These are phyloP conservation scores for Phytophthora cajani DNA, from an alignment of 352 stramenopile species.

Conservation along the genomic window DNA sequence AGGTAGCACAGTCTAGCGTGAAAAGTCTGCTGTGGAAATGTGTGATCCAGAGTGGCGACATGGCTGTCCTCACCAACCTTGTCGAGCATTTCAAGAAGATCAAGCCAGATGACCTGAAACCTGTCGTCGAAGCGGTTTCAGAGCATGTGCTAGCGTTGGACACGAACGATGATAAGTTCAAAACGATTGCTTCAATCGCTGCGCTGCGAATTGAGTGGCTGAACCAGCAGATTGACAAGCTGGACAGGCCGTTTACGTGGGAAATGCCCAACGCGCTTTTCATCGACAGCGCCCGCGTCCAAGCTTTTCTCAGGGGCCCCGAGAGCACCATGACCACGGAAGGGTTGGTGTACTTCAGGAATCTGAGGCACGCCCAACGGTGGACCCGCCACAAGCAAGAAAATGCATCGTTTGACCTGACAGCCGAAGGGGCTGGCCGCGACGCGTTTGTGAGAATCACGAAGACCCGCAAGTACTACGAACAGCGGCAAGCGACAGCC, in stretches of 20 bases:
- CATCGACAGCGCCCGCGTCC: background rate
- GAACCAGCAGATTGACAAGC: conserved; percentile 9
- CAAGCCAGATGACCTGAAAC: background rate
- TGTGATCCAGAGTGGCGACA: background rate
- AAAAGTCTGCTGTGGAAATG: conserved; percentile 16
- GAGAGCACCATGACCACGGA: conserved; percentile 14
- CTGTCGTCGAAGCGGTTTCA: conserved; percentile 1
- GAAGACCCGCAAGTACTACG: conserved; percentile 16
- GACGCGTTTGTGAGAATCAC: conserved; percentile 27
- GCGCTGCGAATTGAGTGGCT: conserved; percentile 9
- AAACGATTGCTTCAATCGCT: background rate
- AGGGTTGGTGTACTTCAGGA: conserved; percentile 9
- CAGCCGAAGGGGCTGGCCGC: conserved; percentile 15
- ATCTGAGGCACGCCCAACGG: conserved; percentile 14
- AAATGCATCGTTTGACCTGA: conserved; percentile 16
- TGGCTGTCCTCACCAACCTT: background rate
- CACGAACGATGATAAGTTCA: conserved; percentile 8
- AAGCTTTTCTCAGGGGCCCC: conserved; percentile 12
- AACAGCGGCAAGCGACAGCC: conserved; percentile 8
- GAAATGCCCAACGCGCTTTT: conserved; percentile 14
- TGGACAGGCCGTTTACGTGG: conserved; percentile 12
- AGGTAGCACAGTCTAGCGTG: background rate
- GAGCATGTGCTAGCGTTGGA: background rate
- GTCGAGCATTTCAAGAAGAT: conserved; percentile 14
- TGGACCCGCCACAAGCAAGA: conserved; percentile 7